These are phyloP conservation scores for Phytophthora cryptogea DNA, from an alignment of 352 stramenopile genomes.

Conservation along the genomic window DNA sequence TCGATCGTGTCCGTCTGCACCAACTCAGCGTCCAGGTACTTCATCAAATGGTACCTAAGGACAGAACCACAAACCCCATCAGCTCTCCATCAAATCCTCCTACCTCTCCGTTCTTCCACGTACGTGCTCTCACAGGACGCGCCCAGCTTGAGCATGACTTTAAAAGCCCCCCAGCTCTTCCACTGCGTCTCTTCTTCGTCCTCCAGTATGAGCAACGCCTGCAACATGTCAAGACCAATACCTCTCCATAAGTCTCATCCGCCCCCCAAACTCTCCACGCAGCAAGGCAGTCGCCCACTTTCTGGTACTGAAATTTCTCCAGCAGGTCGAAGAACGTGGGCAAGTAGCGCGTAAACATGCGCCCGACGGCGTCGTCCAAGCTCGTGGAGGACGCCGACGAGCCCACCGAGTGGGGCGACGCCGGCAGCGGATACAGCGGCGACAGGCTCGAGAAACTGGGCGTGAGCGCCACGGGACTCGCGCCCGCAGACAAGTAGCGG, in stretches of 20 bases:
- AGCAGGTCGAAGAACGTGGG: conserved; percentile 66
- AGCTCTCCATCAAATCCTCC: background rate
- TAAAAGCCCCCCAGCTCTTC: conserved; percentile 54
- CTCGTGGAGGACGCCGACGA: conserved; percentile 21
- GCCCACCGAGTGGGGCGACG: conserved; percentile 25
- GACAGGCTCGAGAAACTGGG: conserved; percentile 48
- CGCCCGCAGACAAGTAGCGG: conserved; percentile 42
- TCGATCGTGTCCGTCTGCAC: conserved; percentile 63
- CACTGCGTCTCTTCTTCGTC: conserved; percentile 46
- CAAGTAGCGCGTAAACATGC: conserved; percentile 55
- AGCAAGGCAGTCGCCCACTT: conserved; percentile 15
- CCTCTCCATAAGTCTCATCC: background rate
- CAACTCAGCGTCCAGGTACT: conserved; percentile 61
- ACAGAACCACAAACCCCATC: background rate
- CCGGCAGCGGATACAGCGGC: conserved; percentile 44
- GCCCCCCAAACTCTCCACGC: background rate
- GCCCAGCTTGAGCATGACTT: conserved; percentile 58
- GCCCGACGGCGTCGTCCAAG: conserved; percentile 53
- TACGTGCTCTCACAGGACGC: conserved; percentile 76
- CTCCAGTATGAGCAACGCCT: conserved; percentile 53
- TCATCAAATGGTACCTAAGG: conserved; percentile 68
- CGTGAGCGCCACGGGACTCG: conserved; percentile 52
- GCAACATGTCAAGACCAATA: background rate
- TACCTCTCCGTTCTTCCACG: conserved; percentile 7
- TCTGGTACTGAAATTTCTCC: conserved; percentile 66